Percentiles rank a stretch among this genome's conserved stretches.
Evolutionary conservation across 345 rosid species (phyloP).

Genomic region (Mallotus nudiflorus): DNA sequence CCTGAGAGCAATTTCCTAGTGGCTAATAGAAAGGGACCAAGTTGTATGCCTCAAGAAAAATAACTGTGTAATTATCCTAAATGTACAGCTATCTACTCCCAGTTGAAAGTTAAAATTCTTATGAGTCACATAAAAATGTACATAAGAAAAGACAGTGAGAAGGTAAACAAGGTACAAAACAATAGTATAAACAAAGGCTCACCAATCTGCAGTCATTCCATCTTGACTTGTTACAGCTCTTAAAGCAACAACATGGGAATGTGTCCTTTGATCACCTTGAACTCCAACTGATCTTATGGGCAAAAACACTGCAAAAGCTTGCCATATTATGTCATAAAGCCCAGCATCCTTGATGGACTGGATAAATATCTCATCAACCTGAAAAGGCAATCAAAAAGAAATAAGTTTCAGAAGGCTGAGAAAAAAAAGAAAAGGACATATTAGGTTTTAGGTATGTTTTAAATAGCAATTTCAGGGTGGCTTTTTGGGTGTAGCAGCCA

Average conservation of each 20-base stretch:
- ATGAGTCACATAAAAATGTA: not conserved
- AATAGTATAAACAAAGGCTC: conserved; percentile 14
- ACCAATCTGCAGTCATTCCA: conserved; percentile 99
- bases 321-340: conserved; percentile 92
- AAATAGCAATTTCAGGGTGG: not conserved
- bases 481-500: not conserved
- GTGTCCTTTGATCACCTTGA: conserved; percentile 99
- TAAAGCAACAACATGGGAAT: conserved; percentile 97
- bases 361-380: conserved; percentile 98
- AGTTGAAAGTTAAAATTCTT: not conserved
- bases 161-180: not conserved
- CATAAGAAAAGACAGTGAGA: not conserved
- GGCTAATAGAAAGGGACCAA: too few species aligned
- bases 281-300: conserved; percentile 97
- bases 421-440: not conserved
- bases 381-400: not conserved
- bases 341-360: conserved; percentile 97
- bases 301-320: conserved; percentile 97
- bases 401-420: not conserved
- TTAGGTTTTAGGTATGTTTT: not conserved
- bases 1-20: not conserved
- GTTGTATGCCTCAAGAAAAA: not conserved
- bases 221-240: conserved; percentile 99
- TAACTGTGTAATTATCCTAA: not conserved
- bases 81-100: not conserved